Base-by-base conservation (phyloP, 257 asterid species). In the Fraxinus anomala region DNA sequence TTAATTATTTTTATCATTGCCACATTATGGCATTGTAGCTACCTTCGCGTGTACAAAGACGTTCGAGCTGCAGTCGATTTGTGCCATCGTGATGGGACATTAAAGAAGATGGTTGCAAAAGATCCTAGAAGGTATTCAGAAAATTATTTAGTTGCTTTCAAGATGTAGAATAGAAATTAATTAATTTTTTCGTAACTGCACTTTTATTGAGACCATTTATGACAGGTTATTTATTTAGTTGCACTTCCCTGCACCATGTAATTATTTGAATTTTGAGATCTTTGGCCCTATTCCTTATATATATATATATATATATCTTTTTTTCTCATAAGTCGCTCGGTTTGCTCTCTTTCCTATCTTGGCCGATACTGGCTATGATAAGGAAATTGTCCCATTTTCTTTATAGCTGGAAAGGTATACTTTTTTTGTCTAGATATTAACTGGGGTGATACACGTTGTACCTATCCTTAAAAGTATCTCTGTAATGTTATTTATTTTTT, bases 71-170 rank as follows among this genome's bases (percentile, higher is more conserved):
- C 99, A 54, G 98, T 96, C 69, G 99, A 96, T 86, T 81, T 96
- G 85, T 96, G 99, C 86, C 99, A 96, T 84, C 99, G 98, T 82
- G 99, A 96, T 88, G 99, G 99, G 75, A 96, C 99, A 80, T 79
- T 96, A 80, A 96, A 96, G 84, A 90, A 89, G 88, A 89, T 91
- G 97, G 99, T 96, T 74, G 99, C 98, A 3, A 76, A 86, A 81
- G 99, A 96, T 87, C 98, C 98, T 71, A 80, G 82, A 84, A 96
- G 97, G 98, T 91, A 88, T 49, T 61, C 14, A 40, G 13, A 40
- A 40, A 40, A 40, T 40, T 40, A 40, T 6, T 59, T 56, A 66
- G 63, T 72, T 79, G 54, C 76, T 44, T 78, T 73, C 33, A 56
- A 76, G 77, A 44, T 68, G 70, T 44, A 73, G 70, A 51, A 67